phyloP scores from a whole-genome alignment of 805 yeast species.

The Candida ipomoeae region DNA sequence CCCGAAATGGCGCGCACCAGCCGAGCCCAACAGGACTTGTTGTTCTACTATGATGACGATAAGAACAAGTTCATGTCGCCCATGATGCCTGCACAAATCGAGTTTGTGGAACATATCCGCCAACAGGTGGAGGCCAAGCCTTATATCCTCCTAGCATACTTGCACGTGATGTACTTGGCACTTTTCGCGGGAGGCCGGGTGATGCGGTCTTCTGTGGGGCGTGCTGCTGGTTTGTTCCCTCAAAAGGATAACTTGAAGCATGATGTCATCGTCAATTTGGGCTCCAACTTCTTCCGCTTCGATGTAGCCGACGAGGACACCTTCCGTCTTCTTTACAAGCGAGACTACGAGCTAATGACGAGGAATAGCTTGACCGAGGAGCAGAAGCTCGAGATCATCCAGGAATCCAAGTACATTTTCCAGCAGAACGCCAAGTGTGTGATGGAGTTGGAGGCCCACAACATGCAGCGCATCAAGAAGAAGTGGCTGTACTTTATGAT shows the following conservation, averaged over 20 bases:
- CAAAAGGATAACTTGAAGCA: constrained; percentile 62
- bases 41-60: constrained; percentile 60
- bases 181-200: constrained; percentile 83
- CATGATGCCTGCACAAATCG: constrained; percentile 56
- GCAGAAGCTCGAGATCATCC: constrained; percentile 66
- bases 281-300: constrained; percentile 63
- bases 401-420: constrained; percentile 64
- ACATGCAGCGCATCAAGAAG: constrained; percentile 51
- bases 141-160: constrained; percentile 67
- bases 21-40: constrained; percentile 55
- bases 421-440: constrained; percentile 57
- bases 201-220: constrained; percentile 61
- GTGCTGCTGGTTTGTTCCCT: constrained; percentile 71
- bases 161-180: constrained; percentile 82
- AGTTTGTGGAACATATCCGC: constrained; percentile 57
- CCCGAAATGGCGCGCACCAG: constrained; percentile 65
- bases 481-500: constrained; percentile 52
- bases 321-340: constrained; percentile 63
- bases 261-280: constrained; percentile 56
- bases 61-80: constrained; percentile 55
- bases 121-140: constrained; percentile 58
- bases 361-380: constrained; percentile 64
- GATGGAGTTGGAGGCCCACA: constrained; percentile 63
- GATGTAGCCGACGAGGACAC: constrained; percentile 64
- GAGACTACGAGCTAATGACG: constrained; percentile 74